Evolutionary conservation across 306 rosid genomes (phyloP).

Genomic region (Crotalaria pallida): DNA sequence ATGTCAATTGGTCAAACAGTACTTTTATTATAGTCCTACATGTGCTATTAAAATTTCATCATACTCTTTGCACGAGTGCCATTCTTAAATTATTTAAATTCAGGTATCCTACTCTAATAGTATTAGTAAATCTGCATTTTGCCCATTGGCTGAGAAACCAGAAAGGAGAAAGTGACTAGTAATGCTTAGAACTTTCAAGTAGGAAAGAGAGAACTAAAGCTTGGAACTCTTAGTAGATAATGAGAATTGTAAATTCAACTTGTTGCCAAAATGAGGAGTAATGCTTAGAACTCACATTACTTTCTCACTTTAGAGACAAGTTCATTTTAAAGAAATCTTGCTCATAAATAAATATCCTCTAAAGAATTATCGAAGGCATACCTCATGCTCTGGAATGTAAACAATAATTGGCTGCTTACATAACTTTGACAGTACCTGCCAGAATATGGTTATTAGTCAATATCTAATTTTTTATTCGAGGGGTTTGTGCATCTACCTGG

Average conservation of each 20-base stretch:
- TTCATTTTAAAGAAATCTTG: neutral
- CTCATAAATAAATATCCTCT: neutral
- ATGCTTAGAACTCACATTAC: no score
- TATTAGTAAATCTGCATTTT: neutral
- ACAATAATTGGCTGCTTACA: constrained; percentile 79
- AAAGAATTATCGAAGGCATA: constrained; percentile 31
- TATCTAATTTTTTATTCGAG: neutral
- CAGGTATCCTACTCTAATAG: neutral
- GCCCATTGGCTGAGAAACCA: no score
- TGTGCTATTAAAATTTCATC: neutral
- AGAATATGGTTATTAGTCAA: constrained; percentile 28
- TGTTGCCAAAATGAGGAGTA: no score
- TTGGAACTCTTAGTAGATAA: no score
- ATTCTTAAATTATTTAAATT: neutral
- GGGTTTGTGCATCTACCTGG: neutral
- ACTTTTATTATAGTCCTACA: neutral
- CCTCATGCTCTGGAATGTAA: constrained; percentile 96
- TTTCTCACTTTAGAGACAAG: neutral
- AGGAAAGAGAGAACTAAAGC: no score
- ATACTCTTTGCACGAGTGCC: neutral
- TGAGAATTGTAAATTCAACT: no score
- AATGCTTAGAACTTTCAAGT: no score
- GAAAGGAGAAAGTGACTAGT: no score
- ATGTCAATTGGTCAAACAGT: neutral
- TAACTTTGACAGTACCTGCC: constrained; percentile 82